Evolutionary conservation across 2,329 filamentous ascomycete genomes (phyloP).

Genomic region (Rhexocercosporidium sp.): DNA sequence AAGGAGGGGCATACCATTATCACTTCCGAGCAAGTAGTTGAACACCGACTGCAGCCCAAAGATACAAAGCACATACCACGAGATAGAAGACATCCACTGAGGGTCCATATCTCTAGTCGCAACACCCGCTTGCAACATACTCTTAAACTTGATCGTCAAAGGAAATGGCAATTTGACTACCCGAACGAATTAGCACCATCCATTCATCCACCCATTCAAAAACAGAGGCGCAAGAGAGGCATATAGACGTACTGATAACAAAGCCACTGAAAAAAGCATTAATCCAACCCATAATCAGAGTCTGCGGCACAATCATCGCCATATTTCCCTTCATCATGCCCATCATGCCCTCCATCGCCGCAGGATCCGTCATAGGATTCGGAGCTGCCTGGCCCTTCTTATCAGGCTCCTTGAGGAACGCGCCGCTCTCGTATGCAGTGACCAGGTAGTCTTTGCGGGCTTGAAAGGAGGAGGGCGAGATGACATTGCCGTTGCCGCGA

Average conservation of each 20-base stretch:
- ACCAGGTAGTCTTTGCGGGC: conserved; percentile 81
- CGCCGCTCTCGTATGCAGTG: conserved; percentile 83
- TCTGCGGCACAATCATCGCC: conserved; percentile 99
- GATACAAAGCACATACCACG: conserved; percentile 98
- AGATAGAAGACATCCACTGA: conserved; percentile 97
- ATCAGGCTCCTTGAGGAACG: conserved; percentile 88
- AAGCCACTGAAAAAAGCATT: conserved; percentile 99
- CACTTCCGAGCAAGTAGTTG: conserved; percentile 93
- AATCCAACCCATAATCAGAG: conserved; percentile 99
- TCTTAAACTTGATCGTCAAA: conserved; percentile 98
- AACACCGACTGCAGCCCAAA: conserved; percentile 97
- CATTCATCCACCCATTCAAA: not conserved
- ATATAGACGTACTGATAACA: conserved; percentile 79
- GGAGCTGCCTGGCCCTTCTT: conserved; percentile 83
- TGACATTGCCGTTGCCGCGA: conserved; percentile 79
- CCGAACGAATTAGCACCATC: conserved; percentile 34
- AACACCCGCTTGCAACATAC: conserved; percentile 97
- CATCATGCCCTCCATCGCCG: conserved; percentile 99
- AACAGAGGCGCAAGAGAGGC: not conserved
- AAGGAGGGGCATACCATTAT: conserved; percentile 73
- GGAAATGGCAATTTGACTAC: conserved; percentile 95
- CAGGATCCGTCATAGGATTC: conserved; percentile 94
- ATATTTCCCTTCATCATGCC: conserved; percentile 99
- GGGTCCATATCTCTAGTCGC: conserved; percentile 96
- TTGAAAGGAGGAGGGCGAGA: conserved; percentile 80